Percentiles rank a stretch among this genome's conserved stretches.
These are phyloP conservation scores for Cyberlindnera nakhonratchasimensis DNA, from an alignment of 805 yeast genomes.

Conservation along the genomic window DNA sequence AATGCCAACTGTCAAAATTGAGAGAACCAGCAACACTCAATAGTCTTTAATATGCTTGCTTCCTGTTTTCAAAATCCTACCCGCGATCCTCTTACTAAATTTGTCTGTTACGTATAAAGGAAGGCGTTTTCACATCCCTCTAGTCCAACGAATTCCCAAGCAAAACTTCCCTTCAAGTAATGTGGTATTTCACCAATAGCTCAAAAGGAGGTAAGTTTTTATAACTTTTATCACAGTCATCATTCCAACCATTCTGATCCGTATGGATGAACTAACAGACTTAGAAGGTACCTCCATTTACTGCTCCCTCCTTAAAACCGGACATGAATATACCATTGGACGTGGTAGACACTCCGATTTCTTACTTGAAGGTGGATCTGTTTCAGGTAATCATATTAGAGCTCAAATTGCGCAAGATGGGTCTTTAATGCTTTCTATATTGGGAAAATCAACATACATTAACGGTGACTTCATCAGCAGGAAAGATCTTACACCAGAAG, in stretches of 20 bases:
- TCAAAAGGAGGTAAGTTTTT: not conserved
- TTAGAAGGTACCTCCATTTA: not conserved
- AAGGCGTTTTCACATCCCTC: too few species aligned
- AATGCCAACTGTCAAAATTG: too few species aligned
- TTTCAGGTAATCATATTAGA: not conserved
- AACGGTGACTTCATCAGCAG: conserved; percentile 1
- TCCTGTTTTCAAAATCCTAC: too few species aligned
- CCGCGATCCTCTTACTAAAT: too few species aligned
- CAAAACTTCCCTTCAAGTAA: too few species aligned
- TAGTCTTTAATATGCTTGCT: too few species aligned
- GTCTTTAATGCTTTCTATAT: not conserved
- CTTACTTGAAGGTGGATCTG: not conserved
- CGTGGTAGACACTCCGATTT: not conserved
- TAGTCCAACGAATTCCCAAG: not conserved
- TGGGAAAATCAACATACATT: conserved; percentile 2
- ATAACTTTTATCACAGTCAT: too few species aligned
- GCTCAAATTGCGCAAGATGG: not conserved
- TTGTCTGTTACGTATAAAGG: too few species aligned
- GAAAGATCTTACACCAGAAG: not conserved
- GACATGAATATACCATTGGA: conserved; percentile 1
- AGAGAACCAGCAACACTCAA: too few species aligned
- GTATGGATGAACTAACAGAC: not conserved
- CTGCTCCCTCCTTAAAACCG: not conserved
- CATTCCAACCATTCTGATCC: too few species aligned
- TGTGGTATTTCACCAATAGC: not conserved